phyloP scores from a whole-genome alignment of 306 rosid genomes.

The Cicer arietinum region DNA sequence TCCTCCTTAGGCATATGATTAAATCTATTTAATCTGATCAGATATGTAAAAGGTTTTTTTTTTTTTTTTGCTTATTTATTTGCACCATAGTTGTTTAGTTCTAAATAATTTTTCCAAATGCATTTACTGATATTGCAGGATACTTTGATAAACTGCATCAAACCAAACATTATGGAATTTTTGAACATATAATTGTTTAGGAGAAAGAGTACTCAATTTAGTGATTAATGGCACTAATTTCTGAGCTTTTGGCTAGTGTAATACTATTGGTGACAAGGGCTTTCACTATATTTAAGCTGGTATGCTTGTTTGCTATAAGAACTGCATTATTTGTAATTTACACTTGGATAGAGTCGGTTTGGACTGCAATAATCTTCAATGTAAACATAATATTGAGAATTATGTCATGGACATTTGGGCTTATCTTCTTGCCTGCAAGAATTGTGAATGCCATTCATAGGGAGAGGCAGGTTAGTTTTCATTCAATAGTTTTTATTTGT shows the following conservation, averaged over 20 bases:
- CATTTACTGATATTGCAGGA: constrained; percentile 48
- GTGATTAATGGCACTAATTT: constrained; percentile 58
- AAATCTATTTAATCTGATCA: too few species aligned
- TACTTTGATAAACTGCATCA: constrained; percentile 20
- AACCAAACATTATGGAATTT: constrained; percentile 31
- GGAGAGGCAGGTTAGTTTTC: constrained; percentile 69
- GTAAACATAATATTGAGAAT: constrained; percentile 55
- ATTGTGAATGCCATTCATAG: constrained; percentile 59
- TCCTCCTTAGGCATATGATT: too few species aligned
- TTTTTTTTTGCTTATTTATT: too few species aligned
- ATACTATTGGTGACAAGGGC: constrained; percentile 58
- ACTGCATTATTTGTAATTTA: constrained; percentile 47
- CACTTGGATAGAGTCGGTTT: constrained; percentile 68
- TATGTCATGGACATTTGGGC: constrained; percentile 57
- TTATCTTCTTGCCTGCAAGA: constrained; percentile 69
- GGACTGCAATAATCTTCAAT: constrained; percentile 52
- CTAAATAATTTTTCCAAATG: neutral
- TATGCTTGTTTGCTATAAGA: constrained; percentile 60
- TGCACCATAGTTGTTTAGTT: neutral
- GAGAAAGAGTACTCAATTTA: constrained; percentile 39
- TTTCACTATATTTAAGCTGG: constrained; percentile 50
- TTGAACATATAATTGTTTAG: constrained; percentile 46
- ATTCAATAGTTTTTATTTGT: neutral
- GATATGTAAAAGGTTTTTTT: too few species aligned
- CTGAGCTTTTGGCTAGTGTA: constrained; percentile 48